Evolutionary conservation across 2,329 filamentous ascomycete genomes (phyloP).

Genomic region (Aspergillus sp.): DNA sequence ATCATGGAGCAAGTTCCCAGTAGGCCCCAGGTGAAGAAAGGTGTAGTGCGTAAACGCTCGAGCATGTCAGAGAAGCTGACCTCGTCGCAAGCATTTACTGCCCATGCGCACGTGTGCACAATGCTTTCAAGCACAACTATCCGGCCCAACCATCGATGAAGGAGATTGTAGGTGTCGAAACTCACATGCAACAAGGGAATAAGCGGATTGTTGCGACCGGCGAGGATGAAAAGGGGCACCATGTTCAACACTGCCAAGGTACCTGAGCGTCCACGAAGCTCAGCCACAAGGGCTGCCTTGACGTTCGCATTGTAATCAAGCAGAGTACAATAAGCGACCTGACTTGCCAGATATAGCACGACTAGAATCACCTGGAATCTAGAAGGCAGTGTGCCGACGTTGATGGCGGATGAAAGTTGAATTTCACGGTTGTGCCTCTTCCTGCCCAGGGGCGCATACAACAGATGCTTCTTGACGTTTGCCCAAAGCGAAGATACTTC

Average conservation of each 20-base stretch:
- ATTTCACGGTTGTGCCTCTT: conserved; percentile 78
- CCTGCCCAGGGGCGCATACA: conserved; percentile 67
- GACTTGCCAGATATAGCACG: conserved; percentile 67
- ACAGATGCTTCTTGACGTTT: conserved; percentile 48
- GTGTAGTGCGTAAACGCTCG: conserved; percentile 34
- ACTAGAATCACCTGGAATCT: conserved; percentile 74
- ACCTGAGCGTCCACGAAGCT: conserved; percentile 82
- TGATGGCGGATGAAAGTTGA: conserved; percentile 66
- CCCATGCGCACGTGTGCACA: conserved; percentile 75
- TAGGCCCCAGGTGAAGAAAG: conserved; percentile 49
- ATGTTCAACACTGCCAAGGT: conserved; percentile 85
- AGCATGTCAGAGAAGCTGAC: conserved; percentile 36
- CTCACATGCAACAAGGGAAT: conserved; percentile 80
- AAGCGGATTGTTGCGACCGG: conserved; percentile 88
- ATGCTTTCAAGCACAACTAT: conserved; percentile 71
- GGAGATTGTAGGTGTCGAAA: conserved; percentile 94
- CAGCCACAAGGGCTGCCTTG: conserved; percentile 66
- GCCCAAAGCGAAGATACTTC: conserved; percentile 47
- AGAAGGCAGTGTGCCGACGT: conserved; percentile 77
- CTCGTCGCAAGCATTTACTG: conserved; percentile 63
- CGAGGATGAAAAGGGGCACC: conserved; percentile 85
- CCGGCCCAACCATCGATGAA: conserved; percentile 81
- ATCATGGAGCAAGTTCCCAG: conserved; percentile 47
- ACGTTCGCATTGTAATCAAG: conserved; percentile 48
- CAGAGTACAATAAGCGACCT: conserved; percentile 70